These are phyloP conservation scores for Colletotrichum godetiae DNA, from an alignment of 2,329 filamentous ascomycete species.

Conservation along the genomic window DNA sequence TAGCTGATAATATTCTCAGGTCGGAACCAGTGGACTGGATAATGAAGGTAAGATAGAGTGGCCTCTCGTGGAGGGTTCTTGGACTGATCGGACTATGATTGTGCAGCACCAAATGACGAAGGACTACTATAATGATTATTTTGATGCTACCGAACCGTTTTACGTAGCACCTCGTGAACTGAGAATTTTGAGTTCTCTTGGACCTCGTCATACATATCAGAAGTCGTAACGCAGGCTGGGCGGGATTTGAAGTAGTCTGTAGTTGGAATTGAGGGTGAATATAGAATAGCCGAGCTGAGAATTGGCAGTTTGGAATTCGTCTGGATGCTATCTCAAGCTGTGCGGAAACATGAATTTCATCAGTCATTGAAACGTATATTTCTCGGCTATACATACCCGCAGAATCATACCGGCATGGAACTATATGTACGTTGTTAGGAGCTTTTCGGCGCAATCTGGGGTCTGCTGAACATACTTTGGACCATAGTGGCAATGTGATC, in stretches of 20 bases:
- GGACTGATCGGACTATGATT: neutral
- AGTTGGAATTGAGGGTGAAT: neutral
- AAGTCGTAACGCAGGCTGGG: neutral
- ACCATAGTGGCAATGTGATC: no score
- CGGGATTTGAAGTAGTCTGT: neutral
- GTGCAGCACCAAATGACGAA: constrained; percentile 31
- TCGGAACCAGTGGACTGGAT: constrained; percentile 32
- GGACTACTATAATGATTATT: constrained; percentile 28
- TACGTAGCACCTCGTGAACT: constrained; percentile 25
- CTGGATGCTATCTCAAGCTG: no score
- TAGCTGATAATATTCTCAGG: neutral
- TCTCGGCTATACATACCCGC: no score
- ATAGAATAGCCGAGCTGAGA: neutral
- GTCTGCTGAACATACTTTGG: no score
- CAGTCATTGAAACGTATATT: no score
- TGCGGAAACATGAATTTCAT: no score
- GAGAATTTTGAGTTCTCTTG: constrained; percentile 21
- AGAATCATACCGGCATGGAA: no score
- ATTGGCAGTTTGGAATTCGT: no score
- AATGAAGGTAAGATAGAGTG: constrained; percentile 9
- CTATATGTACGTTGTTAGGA: no score
- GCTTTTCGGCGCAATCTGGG: no score
- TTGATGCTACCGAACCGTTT: constrained; percentile 29
- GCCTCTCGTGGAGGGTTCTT: rapidly evolving
- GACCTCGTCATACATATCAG: constrained; percentile 21